phyloP scores from a whole-genome alignment of 1,139 yeast species.

The Saccharomyces pastorianus region DNA sequence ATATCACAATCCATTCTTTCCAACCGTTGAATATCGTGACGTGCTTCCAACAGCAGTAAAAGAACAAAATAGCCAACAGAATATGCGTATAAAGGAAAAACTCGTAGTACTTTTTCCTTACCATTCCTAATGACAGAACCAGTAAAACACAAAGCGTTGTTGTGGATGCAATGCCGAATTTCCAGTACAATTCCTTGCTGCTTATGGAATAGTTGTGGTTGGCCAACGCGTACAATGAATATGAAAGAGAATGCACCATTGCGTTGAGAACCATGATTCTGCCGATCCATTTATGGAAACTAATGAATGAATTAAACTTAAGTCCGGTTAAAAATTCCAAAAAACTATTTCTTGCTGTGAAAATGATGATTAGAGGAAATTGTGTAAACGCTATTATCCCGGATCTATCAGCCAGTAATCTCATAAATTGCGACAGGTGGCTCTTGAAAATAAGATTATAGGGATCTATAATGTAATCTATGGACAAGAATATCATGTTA shows the following conservation, averaged over 20 bases:
- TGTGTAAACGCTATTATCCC: conserved; percentile 43
- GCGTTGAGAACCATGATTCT: conserved; percentile 36
- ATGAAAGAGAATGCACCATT: conserved; percentile 40
- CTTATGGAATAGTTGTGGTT: conserved; percentile 10
- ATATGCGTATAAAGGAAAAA: conserved; percentile 54
- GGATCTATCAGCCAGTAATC: conserved; percentile 41
- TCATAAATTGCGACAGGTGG: conserved; percentile 36
- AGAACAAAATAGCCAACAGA: conserved; percentile 45
- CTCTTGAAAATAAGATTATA: conserved; percentile 39
- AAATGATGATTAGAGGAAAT: conserved; percentile 44
- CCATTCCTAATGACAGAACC: conserved; percentile 39
- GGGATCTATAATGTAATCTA: conserved; percentile 34
- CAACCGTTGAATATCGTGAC: conserved; percentile 37
- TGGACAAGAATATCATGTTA: conserved; percentile 37
- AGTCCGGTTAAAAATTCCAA: conserved; percentile 58
- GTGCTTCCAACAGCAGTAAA: conserved; percentile 60
- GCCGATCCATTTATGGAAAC: conserved; percentile 59
- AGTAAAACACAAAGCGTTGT: conserved; percentile 11
- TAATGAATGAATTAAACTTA: conserved; percentile 50
- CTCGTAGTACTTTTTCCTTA: conserved; percentile 58
- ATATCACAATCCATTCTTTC: conserved; percentile 42
- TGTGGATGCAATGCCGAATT: conserved; percentile 48
- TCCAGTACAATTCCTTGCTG: conserved; percentile 21
- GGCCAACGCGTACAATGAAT: conserved; percentile 33
- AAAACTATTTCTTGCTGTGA: conserved; percentile 59